Evolutionary conservation across 352 stramenopile genomes (phyloP).

Genomic region (Phytophthora pluvialis): DNA sequence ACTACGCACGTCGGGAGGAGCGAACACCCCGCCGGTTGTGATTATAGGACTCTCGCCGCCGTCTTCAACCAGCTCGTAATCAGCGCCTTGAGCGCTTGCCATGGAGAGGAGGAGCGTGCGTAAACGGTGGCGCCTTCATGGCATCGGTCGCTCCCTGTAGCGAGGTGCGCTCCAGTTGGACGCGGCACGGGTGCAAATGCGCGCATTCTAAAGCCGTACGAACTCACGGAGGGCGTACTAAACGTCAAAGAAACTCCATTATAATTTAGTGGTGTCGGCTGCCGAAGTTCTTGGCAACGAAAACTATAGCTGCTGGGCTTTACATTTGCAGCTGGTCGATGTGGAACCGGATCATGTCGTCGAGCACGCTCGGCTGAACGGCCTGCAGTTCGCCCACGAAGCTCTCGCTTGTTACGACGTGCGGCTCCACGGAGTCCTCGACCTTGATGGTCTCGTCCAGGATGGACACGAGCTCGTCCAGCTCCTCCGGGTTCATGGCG

Average conservation of each 20-base stretch:
- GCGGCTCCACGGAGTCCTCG: constrained; percentile 3
- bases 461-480: constrained; percentile 50
- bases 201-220: too few relatives aligned
- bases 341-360: constrained; percentile 59
- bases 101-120: too few relatives aligned
- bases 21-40: too few relatives aligned
- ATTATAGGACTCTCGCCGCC: constrained; percentile 2
- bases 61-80: constrained; percentile 15
- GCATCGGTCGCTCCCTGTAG: too few relatives aligned
- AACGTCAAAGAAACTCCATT: constrained; percentile 20
- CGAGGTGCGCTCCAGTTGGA: too few relatives aligned
- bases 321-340: constrained; percentile 38
- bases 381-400: constrained; percentile 7
- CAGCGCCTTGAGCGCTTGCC: too few relatives aligned
- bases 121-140: too few relatives aligned
- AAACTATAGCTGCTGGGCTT: constrained; percentile 11
- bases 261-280: constrained; percentile 28
- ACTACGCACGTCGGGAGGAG: too few relatives aligned
- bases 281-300: constrained; percentile 3
- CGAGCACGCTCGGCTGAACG: constrained; percentile 33
- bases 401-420: constrained; percentile 4
- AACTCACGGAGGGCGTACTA: too few relatives aligned
- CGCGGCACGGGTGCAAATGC: too few relatives aligned
- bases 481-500: constrained; percentile 34
- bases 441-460: constrained; percentile 42